Evolutionary conservation across 2,329 filamentous ascomycete genomes (phyloP), one percentile per base, ranked within the genome.

Genomic region (Paraphaeosphaeria minitans): DNA sequence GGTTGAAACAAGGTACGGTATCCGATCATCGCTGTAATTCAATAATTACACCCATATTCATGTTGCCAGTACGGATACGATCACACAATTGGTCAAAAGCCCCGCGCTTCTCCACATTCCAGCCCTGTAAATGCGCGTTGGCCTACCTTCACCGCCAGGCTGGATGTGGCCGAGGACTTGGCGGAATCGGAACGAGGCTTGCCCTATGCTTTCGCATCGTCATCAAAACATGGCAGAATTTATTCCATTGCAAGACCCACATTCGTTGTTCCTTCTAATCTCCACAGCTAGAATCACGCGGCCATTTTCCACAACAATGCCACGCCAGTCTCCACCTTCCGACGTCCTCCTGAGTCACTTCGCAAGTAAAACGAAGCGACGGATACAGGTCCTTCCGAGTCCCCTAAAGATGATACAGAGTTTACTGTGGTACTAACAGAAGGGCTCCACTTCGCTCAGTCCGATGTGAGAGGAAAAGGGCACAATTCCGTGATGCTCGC

Each of bases 391-490:
- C 51, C 16, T 41, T 41, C 13, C 41, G 24, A 10, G 24, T 24
- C 22, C 35, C 19, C 7, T 16, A 9, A 12, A 6, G 37, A 53
- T 53, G 51, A 22, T 29, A 41, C 41, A n/a, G n/a, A 6, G 37
- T n/a, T 35, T 35, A 4, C 49, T 29, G 29, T 31, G 10, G 29
- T 31, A 42, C 33, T 52, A 52, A 19, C 27, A 19, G 16, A 46
- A 41, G 41, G 27, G 39, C 51, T 37, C 41, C 22, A n/a, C 41
- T 45, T 53, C 51, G 51, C 51, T 24, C 39, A 53, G 19, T 33
- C 39, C 51, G 51, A 37, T 14, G 35, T 22, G 6, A 41, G n/a
- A 45, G 51, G 51, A 53, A 53, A 45, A 53, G 51, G 51, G 51
- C 51, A 53, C 39, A 29, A 16, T n/a, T 8, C 22, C 51, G 35